Evolutionary conservation across 2,329 filamentous ascomycete genomes (phyloP).

Genomic region (Hypoxylon sp.): DNA sequence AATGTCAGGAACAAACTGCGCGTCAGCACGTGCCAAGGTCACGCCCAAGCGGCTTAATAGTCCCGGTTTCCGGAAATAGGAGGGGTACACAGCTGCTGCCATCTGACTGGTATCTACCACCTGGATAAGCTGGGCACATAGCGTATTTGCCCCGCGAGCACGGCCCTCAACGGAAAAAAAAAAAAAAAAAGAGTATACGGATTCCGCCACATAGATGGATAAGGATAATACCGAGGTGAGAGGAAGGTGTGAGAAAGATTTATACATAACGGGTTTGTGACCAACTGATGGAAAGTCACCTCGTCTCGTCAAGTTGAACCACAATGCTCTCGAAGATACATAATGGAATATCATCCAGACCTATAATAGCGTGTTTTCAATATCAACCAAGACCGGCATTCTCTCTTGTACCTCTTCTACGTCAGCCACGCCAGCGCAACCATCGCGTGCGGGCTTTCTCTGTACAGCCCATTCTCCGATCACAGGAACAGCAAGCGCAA

Average conservation of each 20-base stretch:
- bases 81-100: constrained; percentile 27
- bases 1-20: constrained; percentile 9
- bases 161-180: constrained; percentile 35
- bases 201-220: constrained; percentile 8
- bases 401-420: constrained; percentile 24
- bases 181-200: background rate
- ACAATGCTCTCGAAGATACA: constrained; percentile 50
- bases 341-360: constrained; percentile 44
- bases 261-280: constrained; percentile 36
- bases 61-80: constrained; percentile 8
- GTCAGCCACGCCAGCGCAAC: constrained; percentile 31
- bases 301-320: constrained; percentile 41
- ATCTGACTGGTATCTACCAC: background rate
- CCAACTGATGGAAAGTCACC: constrained; percentile 41
- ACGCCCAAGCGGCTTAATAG: constrained; percentile 7
- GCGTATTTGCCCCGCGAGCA: constrained; percentile 15
- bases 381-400: constrained; percentile 37
- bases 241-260: constrained; percentile 24
- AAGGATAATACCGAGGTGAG: constrained; percentile 14
- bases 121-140: no score
- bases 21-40: constrained; percentile 27
- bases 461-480: constrained; percentile 45
- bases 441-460: constrained; percentile 47
- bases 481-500: constrained; percentile 42
- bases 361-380: constrained; percentile 44